Evolutionary conservation across 2,329 filamentous ascomycete genomes (phyloP).

Genomic region (Davidsoniella neocaledoniae): DNA sequence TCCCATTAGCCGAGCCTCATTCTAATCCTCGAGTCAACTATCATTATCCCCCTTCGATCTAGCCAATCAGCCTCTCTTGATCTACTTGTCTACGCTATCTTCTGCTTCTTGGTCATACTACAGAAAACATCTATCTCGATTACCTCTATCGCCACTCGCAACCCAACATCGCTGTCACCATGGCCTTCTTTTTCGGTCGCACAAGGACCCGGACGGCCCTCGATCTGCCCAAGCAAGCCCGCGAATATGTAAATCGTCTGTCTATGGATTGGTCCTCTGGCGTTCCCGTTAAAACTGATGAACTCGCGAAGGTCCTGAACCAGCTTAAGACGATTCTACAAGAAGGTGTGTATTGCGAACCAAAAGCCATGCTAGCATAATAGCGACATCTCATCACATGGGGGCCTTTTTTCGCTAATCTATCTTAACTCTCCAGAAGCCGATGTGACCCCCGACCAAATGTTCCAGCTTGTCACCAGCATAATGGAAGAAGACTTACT

Average conservation of each 20-base stretch:
- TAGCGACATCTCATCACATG: not conserved
- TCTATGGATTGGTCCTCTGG: constrained; percentile 15
- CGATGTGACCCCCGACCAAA: constrained; percentile 73
- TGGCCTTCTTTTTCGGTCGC: constrained; percentile 42
- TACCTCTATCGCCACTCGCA: not conserved
- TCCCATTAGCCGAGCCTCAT: not conserved
- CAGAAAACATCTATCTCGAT: not conserved
- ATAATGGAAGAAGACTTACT: constrained; percentile 84
- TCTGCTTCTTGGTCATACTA: not conserved
- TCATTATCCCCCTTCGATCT: not conserved
- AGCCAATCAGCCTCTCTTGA: too few relatives aligned
- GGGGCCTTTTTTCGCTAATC: not conserved
- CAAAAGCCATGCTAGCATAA: not conserved
- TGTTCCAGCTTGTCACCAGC: constrained; percentile 68
- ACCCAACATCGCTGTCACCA: constrained; percentile 14
- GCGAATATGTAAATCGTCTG: constrained; percentile 13
- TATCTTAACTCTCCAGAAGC: constrained; percentile 38
- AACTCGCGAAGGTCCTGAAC: constrained; percentile 66
- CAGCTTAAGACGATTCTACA: constrained; percentile 91
- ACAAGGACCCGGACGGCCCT: constrained; percentile 33
- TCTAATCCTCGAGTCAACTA: too few relatives aligned
- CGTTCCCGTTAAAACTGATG: constrained; percentile 48
- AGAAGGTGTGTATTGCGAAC: constrained; percentile 44
- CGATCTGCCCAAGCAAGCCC: constrained; percentile 38
- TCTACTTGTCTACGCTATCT: too few relatives aligned